Evolutionary conservation across 2,329 filamentous ascomycete species (phyloP).

Genomic region (Septoria linicola): DNA sequence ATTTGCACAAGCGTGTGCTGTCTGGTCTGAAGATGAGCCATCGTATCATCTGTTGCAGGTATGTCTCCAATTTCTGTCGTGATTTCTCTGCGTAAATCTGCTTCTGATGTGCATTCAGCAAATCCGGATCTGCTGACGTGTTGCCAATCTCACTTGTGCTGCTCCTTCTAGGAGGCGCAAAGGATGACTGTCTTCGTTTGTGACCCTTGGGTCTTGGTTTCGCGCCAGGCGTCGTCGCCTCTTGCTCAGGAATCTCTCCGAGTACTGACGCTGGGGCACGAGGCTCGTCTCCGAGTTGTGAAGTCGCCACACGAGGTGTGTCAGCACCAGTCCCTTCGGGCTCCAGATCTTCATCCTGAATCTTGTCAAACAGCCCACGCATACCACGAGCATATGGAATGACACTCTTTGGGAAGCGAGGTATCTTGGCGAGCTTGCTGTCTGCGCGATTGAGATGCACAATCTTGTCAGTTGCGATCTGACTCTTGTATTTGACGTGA

Average conservation of each 20-base stretch:
- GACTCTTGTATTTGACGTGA: slow-evolving; percentile 89
- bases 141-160: slow-evolving; percentile 47
- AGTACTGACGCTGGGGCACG: slow-evolving; percentile 35
- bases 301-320: slow-evolving; percentile 35
- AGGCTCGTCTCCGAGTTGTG: slow-evolving; percentile 3
- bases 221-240: slow-evolving; percentile 30
- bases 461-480: slow-evolving; percentile 79
- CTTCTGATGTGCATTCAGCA: slow-evolving; percentile 31
- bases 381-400: slow-evolving; percentile 86
- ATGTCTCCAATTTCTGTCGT: slow-evolving; percentile 80
- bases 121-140: slow-evolving; percentile 38
- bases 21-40: slow-evolving; percentile 97
- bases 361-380: slow-evolving; percentile 55
- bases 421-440: slow-evolving; percentile 69
- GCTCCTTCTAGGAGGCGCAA: slow-evolving; percentile 58
- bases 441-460: slow-evolving; percentile 68
- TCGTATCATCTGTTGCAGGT: slow-evolving; percentile 88
- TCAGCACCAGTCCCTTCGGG: slow-evolving; percentile 50
- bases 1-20: slow-evolving; percentile 93
- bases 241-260: slow-evolving; percentile 7
- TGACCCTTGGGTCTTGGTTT: slow-evolving; percentile 43
- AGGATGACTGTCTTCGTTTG: slow-evolving; percentile 54
- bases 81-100: slow-evolving; percentile 75
- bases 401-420: slow-evolving; percentile 82
- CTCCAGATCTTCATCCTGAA: slow-evolving; percentile 70